Conservation (phyloP, 2,329 filamentous ascomycete genomes). For the Aspergillus spinulosporus region DNA sequence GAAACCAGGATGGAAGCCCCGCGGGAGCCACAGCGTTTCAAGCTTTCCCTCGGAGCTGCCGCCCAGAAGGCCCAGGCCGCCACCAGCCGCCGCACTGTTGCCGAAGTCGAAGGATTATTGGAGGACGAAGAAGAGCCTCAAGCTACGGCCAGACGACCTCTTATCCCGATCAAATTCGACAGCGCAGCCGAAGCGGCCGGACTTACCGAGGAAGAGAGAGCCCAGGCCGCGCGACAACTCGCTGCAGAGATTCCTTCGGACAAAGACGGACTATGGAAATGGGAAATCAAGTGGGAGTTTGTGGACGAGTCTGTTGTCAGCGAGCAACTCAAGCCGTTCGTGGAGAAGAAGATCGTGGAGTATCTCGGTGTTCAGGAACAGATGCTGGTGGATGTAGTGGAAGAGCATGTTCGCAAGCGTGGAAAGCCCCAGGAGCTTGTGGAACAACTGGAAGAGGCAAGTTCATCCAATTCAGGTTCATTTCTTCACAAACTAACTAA, state of each 20-base stretch:
- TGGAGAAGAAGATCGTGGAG: constrained; percentile 97
- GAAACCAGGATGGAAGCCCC: constrained; percentile 48
- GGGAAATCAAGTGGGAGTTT: constrained; percentile 89
- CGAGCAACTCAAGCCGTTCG: constrained; percentile 88
- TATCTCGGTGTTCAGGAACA: constrained; percentile 96
- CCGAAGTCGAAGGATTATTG: constrained; percentile 89
- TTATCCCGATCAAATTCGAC: constrained; percentile 82
- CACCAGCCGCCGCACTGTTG: constrained; percentile 72
- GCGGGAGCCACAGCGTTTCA: constrained; percentile 72
- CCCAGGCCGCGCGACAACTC: constrained; percentile 75
- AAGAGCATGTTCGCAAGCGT: constrained; percentile 77
- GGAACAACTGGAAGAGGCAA: constrained; percentile 78
- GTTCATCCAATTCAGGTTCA: constrained; percentile 35
- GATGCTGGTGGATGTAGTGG: constrained; percentile 87
- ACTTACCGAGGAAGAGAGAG: constrained; percentile 84
- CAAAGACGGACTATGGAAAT: constrained; percentile 84
- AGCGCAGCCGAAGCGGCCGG: constrained; percentile 63
- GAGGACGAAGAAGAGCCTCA: constrained; percentile 91
- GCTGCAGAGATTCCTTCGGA: constrained; percentile 88
- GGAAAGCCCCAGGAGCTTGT: constrained; percentile 76
- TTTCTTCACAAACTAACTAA: constrained; percentile 34
- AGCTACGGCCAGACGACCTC: constrained; percentile 66
- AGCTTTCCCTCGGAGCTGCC: constrained; percentile 85
- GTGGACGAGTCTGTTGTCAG: constrained; percentile 77
- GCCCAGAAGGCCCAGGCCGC: constrained; percentile 68